These are phyloP conservation scores for Globisporangium acanthophoron DNA, from an alignment of 352 stramenopile species.

Conservation along the genomic window DNA sequence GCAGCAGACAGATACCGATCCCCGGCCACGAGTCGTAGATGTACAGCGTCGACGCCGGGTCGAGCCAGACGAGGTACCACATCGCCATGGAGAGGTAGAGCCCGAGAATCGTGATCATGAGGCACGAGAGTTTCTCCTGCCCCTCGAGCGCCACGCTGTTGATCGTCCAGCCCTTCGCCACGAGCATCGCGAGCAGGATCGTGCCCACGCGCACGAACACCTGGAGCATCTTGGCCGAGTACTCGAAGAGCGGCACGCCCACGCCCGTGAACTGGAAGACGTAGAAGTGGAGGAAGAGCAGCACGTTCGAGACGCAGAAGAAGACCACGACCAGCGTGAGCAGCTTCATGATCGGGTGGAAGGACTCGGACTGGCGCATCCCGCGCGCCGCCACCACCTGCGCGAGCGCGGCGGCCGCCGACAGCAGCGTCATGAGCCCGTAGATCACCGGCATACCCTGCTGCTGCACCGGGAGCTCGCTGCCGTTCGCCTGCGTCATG, in stretches of 20 bases:
- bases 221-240: slow-evolving; percentile 59
- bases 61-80: slow-evolving; percentile 77
- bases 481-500: slow-evolving; percentile 62
- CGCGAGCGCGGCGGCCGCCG: slow-evolving; percentile 19
- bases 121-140: slow-evolving; percentile 59
- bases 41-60: slow-evolving; percentile 73
- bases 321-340: slow-evolving; percentile 59
- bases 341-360: slow-evolving; percentile 75
- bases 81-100: slow-evolving; percentile 76
- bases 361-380: slow-evolving; percentile 56
- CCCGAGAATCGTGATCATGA: slow-evolving; percentile 53
- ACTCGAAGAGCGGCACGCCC: slow-evolving; percentile 62
- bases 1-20: slow-evolving; percentile 56
- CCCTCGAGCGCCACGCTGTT: slow-evolving; percentile 54
- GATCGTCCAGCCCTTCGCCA: slow-evolving; percentile 82
- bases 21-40: slow-evolving; percentile 79
- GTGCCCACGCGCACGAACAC: slow-evolving; percentile 70
- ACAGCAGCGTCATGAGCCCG: slow-evolving; percentile 38
- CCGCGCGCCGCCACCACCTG: slow-evolving; percentile 42
- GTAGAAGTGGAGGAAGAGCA: slow-evolving; percentile 60
- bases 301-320: slow-evolving; percentile 51
- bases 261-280: slow-evolving; percentile 57
- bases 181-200: slow-evolving; percentile 63
- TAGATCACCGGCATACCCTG: slow-evolving; percentile 56
- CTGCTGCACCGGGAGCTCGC: slow-evolving; percentile 64